Evolutionary conservation across 306 rosid species (phyloP), one percentile per base, ranked within the genome.

Genomic region (Begonia masoniana): DNA sequence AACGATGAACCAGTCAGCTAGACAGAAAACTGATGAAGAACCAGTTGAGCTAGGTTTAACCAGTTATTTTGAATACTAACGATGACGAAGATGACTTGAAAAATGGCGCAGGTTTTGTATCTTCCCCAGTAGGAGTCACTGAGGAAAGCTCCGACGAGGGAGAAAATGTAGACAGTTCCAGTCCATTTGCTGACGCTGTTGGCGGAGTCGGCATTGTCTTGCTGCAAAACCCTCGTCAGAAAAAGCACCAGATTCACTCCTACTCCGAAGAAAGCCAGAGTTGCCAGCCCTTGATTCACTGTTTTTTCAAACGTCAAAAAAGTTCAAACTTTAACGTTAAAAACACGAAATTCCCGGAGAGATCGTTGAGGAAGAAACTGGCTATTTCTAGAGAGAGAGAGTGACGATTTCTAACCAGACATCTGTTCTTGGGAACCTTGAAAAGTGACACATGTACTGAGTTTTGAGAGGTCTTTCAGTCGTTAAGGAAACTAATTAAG

Each of bases 41-140:
- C 39, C 39, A 31, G 8, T 31, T 31, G 2, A 31, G 39, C 39
- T 31, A 31, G 39, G 39, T 31, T 31, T 6, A 31, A 31, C 39
- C 39, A 31, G 10, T 58, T 39, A 35, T 50, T 50, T 13, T 4
- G 23, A 7, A 36, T 52, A 73, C 96, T 79, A 70, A 86, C 99
- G 4, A 79, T 59, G 31, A 91, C 99, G 70, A 91, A 86, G 72
- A 91, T 83, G 72, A 63, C 62, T 21, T 88, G 97, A 67, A 88
- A 88, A 51, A 88, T 68, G 15, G 92, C 92, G 66, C 97, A 82
- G 21, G 95, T 88, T 58, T 84, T 88, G 60, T 72, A 88, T 63
- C 97, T 78, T 71, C 97, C 97, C 97, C 97, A 88, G 10, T 88
- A 88, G 8, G 97, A 88, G 62, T 88, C 97, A 65, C 95, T 84